phyloP scores from a whole-genome alignment of 306 rosid species.

The Gastrolobium bilobum region DNA sequence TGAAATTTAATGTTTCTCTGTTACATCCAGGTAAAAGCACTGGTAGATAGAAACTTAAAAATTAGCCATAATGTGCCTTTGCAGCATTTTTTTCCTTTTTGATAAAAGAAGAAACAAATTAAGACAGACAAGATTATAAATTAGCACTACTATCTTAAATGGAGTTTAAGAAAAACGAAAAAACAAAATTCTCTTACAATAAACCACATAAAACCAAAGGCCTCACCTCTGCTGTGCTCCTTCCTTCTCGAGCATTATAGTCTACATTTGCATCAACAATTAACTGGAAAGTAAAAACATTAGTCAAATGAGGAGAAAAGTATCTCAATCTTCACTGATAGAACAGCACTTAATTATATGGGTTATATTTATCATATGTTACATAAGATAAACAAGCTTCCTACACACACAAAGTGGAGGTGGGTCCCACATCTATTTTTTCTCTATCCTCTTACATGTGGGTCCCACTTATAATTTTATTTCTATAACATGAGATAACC shows the following conservation, averaged over 20 bases:
- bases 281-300: constrained; percentile 60
- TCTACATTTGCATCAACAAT: constrained; percentile 77
- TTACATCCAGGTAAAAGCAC: background rate
- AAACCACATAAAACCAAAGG: constrained; percentile 39
- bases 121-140: background rate
- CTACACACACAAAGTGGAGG: too few species aligned
- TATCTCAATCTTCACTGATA: constrained; percentile 33
- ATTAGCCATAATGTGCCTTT: background rate
- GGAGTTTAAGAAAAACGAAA: background rate
- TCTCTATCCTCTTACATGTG: too few species aligned
- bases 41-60: background rate
- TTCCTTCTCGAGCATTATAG: constrained; percentile 89
- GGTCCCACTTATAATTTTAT: too few species aligned
- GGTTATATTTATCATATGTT: too few species aligned
- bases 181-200: background rate
- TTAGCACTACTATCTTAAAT: background rate
- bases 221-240: constrained; percentile 88
- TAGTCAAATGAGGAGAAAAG: constrained; percentile 34
- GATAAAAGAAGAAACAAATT: background rate
- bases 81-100: background rate
- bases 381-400: too few species aligned
- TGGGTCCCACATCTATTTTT: too few species aligned
- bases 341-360: constrained; percentile 31
- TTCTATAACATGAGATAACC: too few species aligned
- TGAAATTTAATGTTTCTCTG: background rate